These are phyloP conservation scores for Rhynchospora breviuscula DNA, from an alignment of 176 grass and related monocot species.

Conservation along the genomic window DNA sequence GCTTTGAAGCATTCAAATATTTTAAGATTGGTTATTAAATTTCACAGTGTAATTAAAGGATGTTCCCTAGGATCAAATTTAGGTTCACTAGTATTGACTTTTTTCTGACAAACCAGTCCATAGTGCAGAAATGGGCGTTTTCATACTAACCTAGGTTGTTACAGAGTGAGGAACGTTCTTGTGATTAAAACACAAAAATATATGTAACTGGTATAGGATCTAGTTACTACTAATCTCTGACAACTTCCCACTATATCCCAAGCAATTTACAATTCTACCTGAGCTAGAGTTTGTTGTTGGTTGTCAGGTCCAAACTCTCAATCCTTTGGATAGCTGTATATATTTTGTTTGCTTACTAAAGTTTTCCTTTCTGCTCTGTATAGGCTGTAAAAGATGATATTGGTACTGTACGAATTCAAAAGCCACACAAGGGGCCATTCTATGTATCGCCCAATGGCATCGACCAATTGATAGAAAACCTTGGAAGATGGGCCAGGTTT, in stretches of 20 bases:
- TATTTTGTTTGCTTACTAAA: neutral
- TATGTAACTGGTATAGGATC: neutral
- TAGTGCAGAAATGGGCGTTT: neutral
- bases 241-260: neutral
- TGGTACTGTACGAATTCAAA: constrained; percentile 81
- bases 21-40: neutral
- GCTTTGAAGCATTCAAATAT: neutral
- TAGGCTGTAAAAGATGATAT: constrained; percentile 97
- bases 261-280: neutral
- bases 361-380: constrained; percentile 27
- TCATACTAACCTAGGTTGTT: neutral
- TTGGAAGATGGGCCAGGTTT: constrained; percentile 95
- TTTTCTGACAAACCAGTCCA: neutral
- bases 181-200: neutral
- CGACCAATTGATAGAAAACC: constrained; percentile 77
- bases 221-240: neutral
- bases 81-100: neutral
- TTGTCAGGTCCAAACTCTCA: neutral
- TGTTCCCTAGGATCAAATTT: neutral
- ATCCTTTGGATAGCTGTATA: neutral
- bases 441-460: constrained; percentile 85
- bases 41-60: neutral
- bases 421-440: constrained; percentile 93
- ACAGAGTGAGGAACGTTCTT: neutral
- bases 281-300: neutral